phyloP scores from a whole-genome alignment of 352 stramenopile species.

The Globisporangium barbulae region DNA sequence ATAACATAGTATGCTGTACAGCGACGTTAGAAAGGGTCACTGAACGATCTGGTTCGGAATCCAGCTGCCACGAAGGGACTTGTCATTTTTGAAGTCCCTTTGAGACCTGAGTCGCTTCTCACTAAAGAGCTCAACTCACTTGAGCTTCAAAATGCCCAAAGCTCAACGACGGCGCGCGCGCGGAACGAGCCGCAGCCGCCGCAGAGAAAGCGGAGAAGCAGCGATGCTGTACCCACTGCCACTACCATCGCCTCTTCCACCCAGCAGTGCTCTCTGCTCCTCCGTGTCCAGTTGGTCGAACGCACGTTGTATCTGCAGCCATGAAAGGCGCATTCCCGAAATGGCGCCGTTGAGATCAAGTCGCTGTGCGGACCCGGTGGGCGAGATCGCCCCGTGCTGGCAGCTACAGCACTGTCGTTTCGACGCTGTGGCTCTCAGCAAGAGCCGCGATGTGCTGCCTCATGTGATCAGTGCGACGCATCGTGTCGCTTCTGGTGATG shows the following conservation, averaged over 20 bases:
- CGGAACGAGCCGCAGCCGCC: not conserved
- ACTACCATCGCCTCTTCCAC: not conserved
- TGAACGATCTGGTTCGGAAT: no score
- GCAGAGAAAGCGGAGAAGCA: not conserved
- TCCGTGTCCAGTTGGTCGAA: not conserved
- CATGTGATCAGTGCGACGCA: no score
- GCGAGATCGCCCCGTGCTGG: not conserved
- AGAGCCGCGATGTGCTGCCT: not conserved
- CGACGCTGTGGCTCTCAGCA: not conserved
- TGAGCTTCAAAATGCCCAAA: no score
- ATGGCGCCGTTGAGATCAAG: conserved; percentile 8
- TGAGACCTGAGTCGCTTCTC: no score
- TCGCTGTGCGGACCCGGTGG: not conserved
- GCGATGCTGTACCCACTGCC: not conserved
- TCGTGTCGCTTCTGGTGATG: not conserved
- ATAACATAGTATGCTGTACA: no score
- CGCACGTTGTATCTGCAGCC: not conserved
- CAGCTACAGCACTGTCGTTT: not conserved
- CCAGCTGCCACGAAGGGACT: no score
- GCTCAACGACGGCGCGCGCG: not conserved
- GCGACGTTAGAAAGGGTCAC: no score
- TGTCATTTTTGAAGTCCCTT: no score
- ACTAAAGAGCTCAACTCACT: no score
- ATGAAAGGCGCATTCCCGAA: not conserved
- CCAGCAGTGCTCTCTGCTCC: not conserved